Base-by-base conservation (phyloP, 2,329 filamentous ascomycete genomes). In the Alternaria burnsii region DNA sequence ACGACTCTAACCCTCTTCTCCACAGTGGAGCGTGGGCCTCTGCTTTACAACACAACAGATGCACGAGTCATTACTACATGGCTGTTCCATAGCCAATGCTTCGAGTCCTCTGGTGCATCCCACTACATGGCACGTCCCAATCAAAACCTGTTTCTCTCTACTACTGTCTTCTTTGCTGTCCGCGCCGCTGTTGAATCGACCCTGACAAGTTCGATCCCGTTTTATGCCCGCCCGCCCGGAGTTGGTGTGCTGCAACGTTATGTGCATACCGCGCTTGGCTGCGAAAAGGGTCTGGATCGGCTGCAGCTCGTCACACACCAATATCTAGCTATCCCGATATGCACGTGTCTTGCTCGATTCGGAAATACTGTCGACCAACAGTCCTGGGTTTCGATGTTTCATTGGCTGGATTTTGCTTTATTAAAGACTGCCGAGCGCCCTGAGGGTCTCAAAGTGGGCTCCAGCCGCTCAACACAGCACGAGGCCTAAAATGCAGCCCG, bases 291-390 rank as follows among this genome's bases (percentile, higher is more conserved):
- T 64, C 62, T 53, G 59, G 57, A 52, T 59, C 65, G 58, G 56
- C 66, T 74, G 72, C 73, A 69, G 30, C 66, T 68, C 68, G 67
- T 75, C 73, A 72, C 75, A 70, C 64, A 63, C 69, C 69, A 69
- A 72, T 73, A 70, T 64, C 65, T 67, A 41, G 61, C 66, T 58
- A 60, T 63, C 62, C 65, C 59, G 56, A 66, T 60, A 46, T 44
- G 55, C 61, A 62, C 28, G 61, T 44, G 40, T 54, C 38, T 54
- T 34, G 50, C 71, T 61, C 55, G 57, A 71, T 69, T 6, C 9
- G 69, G 69, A 42, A 59, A 44, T 52, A 20, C 58, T 52, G 53
- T 56, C 26, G 55, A 57, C 59, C 59, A 50, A 44, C 60, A 59
- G 53, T 46, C 18, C 47, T 32, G 5, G 26, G 5, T 12, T 24